phyloP scores from a whole-genome alignment of 805 yeast genomes.

The Yamadazyma sp. region DNA sequence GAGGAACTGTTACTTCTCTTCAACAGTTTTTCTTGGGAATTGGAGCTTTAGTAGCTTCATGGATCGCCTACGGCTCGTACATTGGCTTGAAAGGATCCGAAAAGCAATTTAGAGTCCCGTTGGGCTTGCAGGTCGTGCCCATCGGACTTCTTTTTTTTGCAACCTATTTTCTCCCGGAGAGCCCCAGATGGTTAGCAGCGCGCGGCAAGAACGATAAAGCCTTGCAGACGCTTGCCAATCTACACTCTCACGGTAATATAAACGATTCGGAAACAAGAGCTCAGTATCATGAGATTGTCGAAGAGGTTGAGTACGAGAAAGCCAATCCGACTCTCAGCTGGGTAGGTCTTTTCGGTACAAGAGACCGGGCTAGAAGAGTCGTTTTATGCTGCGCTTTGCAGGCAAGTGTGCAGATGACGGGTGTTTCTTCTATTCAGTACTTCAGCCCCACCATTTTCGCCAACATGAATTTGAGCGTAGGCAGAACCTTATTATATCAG shows the following conservation, averaged over 20 bases:
- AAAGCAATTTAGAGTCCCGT: conserved; percentile 24
- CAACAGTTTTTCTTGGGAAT: conserved; percentile 68
- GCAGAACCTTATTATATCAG: conserved; percentile 25
- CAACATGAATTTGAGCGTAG: conserved; percentile 26
- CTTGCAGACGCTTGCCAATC: conserved; percentile 34
- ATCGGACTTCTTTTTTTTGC: conserved; percentile 40
- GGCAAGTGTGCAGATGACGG: conserved; percentile 28
- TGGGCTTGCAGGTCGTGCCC: conserved; percentile 23
- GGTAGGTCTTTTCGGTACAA: conserved; percentile 18
- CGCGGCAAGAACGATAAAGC: conserved; percentile 55
- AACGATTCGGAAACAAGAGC: conserved; percentile 16
- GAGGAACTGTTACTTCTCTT: conserved; percentile 67
- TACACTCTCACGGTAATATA: conserved; percentile 17
- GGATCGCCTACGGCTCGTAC: conserved; percentile 66
- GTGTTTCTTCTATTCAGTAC: conserved; percentile 36
- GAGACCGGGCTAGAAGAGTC: conserved; percentile 23
- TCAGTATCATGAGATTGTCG: conserved; percentile 17
- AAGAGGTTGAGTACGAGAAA: conserved; percentile 18
- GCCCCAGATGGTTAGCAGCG: conserved; percentile 55
- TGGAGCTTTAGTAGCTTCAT: conserved; percentile 74
- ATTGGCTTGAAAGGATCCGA: conserved; percentile 42
- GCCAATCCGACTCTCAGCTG: conserved; percentile 13
- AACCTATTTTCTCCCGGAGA: conserved; percentile 49
- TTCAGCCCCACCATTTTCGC: conserved; percentile 34
- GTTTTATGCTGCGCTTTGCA: conserved; percentile 22